Evolutionary conservation across 176 grass and related monocot genomes (phyloP).

Genomic region (Aegilops speltoides): DNA sequence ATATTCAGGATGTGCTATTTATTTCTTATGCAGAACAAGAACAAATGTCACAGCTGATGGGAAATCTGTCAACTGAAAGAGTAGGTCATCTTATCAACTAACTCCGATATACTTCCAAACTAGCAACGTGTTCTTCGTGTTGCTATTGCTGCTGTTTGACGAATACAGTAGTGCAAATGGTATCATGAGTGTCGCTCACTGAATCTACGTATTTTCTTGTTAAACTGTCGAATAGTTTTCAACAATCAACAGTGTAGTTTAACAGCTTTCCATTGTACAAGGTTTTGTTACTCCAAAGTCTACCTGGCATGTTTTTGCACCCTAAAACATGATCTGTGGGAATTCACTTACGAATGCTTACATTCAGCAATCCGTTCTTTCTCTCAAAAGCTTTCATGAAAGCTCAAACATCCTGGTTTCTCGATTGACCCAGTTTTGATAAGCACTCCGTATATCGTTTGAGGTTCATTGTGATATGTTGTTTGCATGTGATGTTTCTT

Average conservation of each 20-base stretch:
- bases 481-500: neutral
- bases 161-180: neutral
- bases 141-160: slow-evolving; percentile 8
- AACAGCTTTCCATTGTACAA: neutral
- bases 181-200: neutral
- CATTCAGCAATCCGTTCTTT: neutral
- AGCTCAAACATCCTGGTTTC: neutral
- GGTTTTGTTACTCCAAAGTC: neutral
- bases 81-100: slow-evolving; percentile 43
- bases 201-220: neutral
- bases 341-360: neutral
- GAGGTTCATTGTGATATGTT: neutral
- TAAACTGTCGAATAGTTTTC: neutral
- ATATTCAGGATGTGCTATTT: neutral
- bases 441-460: neutral
- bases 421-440: neutral
- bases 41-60: slow-evolving; percentile 43
- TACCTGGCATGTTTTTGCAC: neutral
- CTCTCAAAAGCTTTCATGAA: neutral
- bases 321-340: neutral
- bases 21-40: slow-evolving; percentile 65
- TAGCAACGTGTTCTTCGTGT: neutral
- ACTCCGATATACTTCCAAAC: neutral
- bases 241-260: neutral
- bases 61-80: slow-evolving; percentile 69